phyloP scores from a whole-genome alignment of 768 basidiomycete species.

The Russula abietina region DNA sequence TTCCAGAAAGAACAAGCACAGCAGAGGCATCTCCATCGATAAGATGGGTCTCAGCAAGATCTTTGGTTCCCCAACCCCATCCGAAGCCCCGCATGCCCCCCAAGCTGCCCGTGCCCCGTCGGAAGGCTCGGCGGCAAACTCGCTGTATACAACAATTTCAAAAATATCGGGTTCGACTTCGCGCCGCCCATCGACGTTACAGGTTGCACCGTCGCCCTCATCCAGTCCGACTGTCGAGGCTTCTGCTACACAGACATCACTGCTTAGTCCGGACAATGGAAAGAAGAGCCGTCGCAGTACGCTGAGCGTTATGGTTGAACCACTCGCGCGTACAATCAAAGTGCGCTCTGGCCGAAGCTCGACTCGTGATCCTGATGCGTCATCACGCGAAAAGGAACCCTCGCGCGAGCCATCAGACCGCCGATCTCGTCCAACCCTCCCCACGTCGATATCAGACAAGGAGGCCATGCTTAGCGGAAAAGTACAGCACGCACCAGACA shows the following conservation, averaged over 20 bases:
- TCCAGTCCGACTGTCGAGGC: constrained; percentile 21
- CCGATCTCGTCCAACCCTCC: neutral
- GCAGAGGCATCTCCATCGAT: constrained; percentile 70
- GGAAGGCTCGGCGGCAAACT: constrained; percentile 27
- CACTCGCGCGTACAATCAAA: constrained; percentile 53
- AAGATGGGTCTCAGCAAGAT: constrained; percentile 75
- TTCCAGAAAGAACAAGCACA: constrained; percentile 45
- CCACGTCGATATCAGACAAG: constrained; percentile 21
- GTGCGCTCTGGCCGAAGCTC: constrained; percentile 25
- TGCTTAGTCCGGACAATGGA: constrained; percentile 35
- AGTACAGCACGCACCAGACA: constrained; percentile 26
- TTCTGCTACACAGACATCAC: constrained; percentile 27
- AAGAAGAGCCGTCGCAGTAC: constrained; percentile 23
- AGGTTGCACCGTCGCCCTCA: constrained; percentile 27
- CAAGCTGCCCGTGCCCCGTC: constrained; percentile 39
- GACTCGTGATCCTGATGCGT: constrained; percentile 28
- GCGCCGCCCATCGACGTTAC: constrained; percentile 32
- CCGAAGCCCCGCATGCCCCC: constrained; percentile 30
- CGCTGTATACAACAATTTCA: constrained; percentile 28
- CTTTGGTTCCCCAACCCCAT: constrained; percentile 42
- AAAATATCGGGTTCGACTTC: constrained; percentile 23
- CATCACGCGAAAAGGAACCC: constrained; percentile 32
- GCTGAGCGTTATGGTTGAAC: constrained; percentile 37
- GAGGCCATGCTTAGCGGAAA: constrained; percentile 32
- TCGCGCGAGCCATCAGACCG: constrained; percentile 19